Base-by-base conservation (phyloP, 768 basidiomycete species). In the Serendipita sp. region DNA sequence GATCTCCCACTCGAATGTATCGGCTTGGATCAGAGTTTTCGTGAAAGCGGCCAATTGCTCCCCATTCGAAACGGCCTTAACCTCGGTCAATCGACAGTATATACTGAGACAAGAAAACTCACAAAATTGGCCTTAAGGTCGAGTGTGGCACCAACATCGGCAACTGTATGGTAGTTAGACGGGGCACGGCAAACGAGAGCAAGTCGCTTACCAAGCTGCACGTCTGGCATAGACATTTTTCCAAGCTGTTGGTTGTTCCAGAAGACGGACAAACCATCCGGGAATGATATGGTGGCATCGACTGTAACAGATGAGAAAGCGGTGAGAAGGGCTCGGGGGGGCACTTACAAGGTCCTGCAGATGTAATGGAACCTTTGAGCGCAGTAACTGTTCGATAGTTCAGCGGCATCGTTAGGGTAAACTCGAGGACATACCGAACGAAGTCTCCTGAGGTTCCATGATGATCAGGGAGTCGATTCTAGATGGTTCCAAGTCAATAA, bases 1-100 rank as follows among this genome's bases (percentile, higher is more conserved):
- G 66, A 88, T 88, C 15, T 79, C 77, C 87, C 86, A 89, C 18
- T 81, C 79, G 69, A 89, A 89, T 1, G 78, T 79, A 67, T 83
- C 82, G 58, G 82, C 75, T 0, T 82, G 87, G 10, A 88, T 77
- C 65, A 88, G 72, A 24, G 76, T 75, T 76, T 84, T 83, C 0
- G 86, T 87, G 71, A 88, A 88, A 38, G 78, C 79, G 18, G 85
- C 78, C 64, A 88, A 73, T 60, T 80, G 79, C 46, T 73, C 76
- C 18, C 83, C 78, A 67, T 85, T 78, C 0, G 80, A 78, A 3
- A 88, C 81, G 44, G 76, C 41, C 41, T 41, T 41, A 13, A 41
- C 5, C 41, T 13, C 7, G 41, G 13, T 41, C 41, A 41, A 13
- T 7, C 41, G 13, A 41, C 7, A 13, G 5, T 41, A 41, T 41